phyloP scores from a whole-genome alignment of 305 asterid species.

The Plantago lanceolata region DNA sequence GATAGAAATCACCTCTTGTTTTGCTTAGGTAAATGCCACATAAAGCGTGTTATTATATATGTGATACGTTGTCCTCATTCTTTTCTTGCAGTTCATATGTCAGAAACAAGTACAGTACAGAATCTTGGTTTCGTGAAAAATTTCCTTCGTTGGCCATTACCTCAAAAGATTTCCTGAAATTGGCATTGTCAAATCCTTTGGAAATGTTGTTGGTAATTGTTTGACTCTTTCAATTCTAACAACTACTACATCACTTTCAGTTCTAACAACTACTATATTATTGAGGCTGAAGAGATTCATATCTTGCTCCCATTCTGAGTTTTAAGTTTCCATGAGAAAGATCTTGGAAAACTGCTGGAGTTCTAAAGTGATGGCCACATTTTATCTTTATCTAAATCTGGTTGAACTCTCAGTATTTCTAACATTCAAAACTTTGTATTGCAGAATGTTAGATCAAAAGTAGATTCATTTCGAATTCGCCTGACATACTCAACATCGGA shows the following conservation, averaged over 20 bases:
- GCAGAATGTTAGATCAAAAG: slow-evolving; percentile 58
- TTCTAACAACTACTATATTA: too few relatives aligned
- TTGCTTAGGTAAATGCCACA: not conserved
- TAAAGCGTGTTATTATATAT: not conserved
- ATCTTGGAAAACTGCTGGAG: slow-evolving; percentile 9
- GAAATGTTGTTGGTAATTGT: slow-evolving; percentile 56
- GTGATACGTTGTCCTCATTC: slow-evolving; percentile 9
- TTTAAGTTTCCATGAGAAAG: slow-evolving; percentile 12
- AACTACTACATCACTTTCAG: too few relatives aligned
- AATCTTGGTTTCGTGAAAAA: slow-evolving; percentile 49
- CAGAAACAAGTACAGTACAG: slow-evolving; percentile 49
- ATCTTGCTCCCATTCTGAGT: slow-evolving; percentile 8
- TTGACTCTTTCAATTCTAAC: slow-evolving; percentile 4
- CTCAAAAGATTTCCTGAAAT: slow-evolving; percentile 62
- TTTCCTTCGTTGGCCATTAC: slow-evolving; percentile 33
- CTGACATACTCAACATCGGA: slow-evolving; percentile 48
- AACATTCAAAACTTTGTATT: slow-evolving; percentile 36
- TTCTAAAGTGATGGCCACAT: slow-evolving; percentile 9
- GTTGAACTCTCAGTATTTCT: slow-evolving; percentile 6
- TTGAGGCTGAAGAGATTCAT: not conserved
- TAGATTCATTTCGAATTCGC: slow-evolving; percentile 55
- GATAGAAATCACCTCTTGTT: slow-evolving; percentile 10
- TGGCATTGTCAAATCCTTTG: slow-evolving; percentile 48
- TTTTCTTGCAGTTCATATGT: slow-evolving; percentile 54
- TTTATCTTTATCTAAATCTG: slow-evolving; percentile 1